Conservation (phyloP, 805 yeast species). For the Cyberlindnera saturnus region DNA sequence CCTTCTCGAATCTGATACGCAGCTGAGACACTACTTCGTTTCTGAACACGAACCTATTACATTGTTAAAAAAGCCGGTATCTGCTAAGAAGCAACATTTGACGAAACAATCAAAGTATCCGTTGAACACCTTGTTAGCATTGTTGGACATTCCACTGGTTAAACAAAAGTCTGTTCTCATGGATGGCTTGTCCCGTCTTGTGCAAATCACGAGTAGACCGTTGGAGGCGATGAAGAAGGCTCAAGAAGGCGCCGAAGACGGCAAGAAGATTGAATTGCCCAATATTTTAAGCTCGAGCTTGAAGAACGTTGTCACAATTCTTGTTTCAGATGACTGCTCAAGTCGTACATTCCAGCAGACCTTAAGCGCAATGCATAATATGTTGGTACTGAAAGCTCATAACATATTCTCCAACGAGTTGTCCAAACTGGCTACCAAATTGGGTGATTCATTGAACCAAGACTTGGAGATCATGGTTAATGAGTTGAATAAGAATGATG, state of each 20-base stretch:
- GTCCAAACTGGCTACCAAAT: slow-evolving; percentile 52
- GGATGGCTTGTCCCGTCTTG: slow-evolving; percentile 68
- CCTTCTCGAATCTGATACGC: slow-evolving; percentile 59
- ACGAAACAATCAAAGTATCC: slow-evolving; percentile 55
- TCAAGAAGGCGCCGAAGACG: slow-evolving; percentile 22
- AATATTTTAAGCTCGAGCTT: slow-evolving; percentile 57
- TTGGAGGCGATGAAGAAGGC: slow-evolving; percentile 46
- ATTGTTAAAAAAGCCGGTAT: slow-evolving; percentile 29
- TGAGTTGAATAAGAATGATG: slow-evolving; percentile 4
- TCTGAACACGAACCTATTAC: slow-evolving; percentile 61
- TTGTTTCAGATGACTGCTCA: slow-evolving; percentile 79
- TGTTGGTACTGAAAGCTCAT: slow-evolving; percentile 58
- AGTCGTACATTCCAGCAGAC: slow-evolving; percentile 81
- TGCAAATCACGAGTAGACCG: slow-evolving; percentile 75
- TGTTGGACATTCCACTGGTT: slow-evolving; percentile 59
- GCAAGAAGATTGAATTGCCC: slow-evolving; percentile 43
- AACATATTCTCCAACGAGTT: slow-evolving; percentile 62
- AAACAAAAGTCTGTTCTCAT: slow-evolving; percentile 68
- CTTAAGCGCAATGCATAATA: slow-evolving; percentile 71
- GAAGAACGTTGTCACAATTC: slow-evolving; percentile 55
- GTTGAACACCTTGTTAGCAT: slow-evolving; percentile 55
- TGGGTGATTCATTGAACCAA: slow-evolving; percentile 47
- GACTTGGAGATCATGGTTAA: slow-evolving; percentile 40
- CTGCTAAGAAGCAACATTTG: slow-evolving; percentile 28
- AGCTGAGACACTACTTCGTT: slow-evolving; percentile 66